phyloP scores from a whole-genome alignment of 768 basidiomycete genomes.

The Tricholoma terreum region DNA sequence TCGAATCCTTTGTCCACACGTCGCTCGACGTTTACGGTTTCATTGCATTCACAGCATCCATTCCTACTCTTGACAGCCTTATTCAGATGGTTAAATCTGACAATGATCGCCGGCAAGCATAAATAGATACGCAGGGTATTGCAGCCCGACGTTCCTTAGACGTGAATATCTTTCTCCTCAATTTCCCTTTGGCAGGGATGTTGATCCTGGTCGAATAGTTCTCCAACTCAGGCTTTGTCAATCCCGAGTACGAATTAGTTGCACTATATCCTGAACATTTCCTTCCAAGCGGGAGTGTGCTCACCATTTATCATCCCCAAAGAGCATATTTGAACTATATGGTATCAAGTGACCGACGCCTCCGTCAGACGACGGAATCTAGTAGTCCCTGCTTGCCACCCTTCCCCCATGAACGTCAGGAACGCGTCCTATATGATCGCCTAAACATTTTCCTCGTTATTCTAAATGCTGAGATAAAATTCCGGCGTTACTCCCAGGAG shows the following conservation, averaged over 20 bases:
- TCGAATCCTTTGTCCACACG: slow-evolving; percentile 13
- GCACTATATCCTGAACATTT: slow-evolving; percentile 19
- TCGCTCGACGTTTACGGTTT: slow-evolving; percentile 17
- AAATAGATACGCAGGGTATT: slow-evolving; percentile 10
- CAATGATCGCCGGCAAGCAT: slow-evolving; percentile 14
- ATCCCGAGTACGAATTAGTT: slow-evolving; percentile 17
- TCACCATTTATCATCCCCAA: slow-evolving; percentile 11
- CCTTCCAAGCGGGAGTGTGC: slow-evolving; percentile 14
- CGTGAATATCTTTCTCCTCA: slow-evolving; percentile 6
- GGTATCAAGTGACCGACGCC: slow-evolving; percentile 11
- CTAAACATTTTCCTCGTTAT: slow-evolving; percentile 20
- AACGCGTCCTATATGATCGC: background rate
- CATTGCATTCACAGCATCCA: slow-evolving; percentile 17
- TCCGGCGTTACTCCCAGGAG: slow-evolving; percentile 20
- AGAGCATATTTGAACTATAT: slow-evolving; percentile 8
- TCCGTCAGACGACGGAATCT: slow-evolving; percentile 13
- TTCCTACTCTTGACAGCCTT: slow-evolving; percentile 13
- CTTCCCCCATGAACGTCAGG: slow-evolving; percentile 6
- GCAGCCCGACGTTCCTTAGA: slow-evolving; percentile 6
- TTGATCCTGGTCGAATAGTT: slow-evolving; percentile 15
- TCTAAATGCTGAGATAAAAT: slow-evolving; percentile 23
- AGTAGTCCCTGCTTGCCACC: slow-evolving; percentile 15
- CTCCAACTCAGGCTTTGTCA: slow-evolving; percentile 5
- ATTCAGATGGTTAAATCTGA: slow-evolving; percentile 17
- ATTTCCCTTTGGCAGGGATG: slow-evolving; percentile 1